Percentiles rank a stretch among this genome's conserved stretches.
phyloP scores from a whole-genome alignment of 768 basidiomycete species.

The Boletus subparvulus region DNA sequence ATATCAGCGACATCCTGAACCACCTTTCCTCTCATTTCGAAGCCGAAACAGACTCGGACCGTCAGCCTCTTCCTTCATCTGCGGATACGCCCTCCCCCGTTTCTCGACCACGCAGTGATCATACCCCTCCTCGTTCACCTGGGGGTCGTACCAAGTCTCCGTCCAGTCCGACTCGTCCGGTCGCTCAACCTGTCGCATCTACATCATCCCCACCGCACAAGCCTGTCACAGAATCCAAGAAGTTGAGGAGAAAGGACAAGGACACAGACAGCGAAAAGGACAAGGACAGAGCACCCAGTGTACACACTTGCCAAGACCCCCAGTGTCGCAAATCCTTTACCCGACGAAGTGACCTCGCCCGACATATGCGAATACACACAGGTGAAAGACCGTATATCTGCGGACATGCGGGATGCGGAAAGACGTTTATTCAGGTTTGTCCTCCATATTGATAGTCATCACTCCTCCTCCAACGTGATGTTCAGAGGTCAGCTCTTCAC shows the following conservation, averaged over 20 bases:
- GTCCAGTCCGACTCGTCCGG: constrained; percentile 34
- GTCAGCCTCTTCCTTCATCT: constrained; percentile 41
- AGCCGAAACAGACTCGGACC: constrained; percentile 46
- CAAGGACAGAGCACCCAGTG: constrained; percentile 46
- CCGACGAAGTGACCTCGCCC: constrained; percentile 77
- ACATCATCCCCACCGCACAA: constrained; percentile 44
- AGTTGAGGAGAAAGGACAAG: constrained; percentile 29
- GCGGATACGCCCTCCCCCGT: constrained; percentile 29
- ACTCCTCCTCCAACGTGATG: constrained; percentile 13
- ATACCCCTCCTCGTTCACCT: constrained; percentile 23
- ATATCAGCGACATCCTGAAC: constrained; percentile 74
- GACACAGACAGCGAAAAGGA: constrained; percentile 35
- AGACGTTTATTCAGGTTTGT: constrained; percentile 87
- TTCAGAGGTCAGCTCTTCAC: constrained; percentile 82
- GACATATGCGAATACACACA: constrained; percentile 89
- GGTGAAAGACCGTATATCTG: constrained; percentile 87
- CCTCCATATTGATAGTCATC: background rate
- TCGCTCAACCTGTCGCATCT: constrained; percentile 48
- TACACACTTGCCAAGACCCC: constrained; percentile 68
- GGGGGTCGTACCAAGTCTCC: constrained; percentile 34
- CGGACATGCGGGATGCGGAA: constrained; percentile 69
- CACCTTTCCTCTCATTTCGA: constrained; percentile 73
- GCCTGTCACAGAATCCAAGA: constrained; percentile 23
- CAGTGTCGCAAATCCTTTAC: constrained; percentile 81
- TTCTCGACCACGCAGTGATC: constrained; percentile 28